Conservation (phyloP, 441 rosid genomes). For the Populus hybrid region DNA sequence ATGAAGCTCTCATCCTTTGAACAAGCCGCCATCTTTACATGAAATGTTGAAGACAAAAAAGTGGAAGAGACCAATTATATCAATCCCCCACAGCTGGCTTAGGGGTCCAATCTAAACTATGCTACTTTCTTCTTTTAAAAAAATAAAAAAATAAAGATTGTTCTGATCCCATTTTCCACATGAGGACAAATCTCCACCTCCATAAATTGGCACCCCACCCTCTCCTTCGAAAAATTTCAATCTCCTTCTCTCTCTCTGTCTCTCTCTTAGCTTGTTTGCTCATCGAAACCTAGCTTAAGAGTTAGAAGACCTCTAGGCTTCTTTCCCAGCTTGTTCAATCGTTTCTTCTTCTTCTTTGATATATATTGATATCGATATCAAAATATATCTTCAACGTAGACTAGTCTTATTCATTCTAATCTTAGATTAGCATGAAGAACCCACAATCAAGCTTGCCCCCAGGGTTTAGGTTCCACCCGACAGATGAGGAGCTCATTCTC, state of each 20-base stretch:
- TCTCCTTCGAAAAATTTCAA: slow-evolving; percentile 71
- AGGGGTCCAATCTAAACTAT: slow-evolving; percentile 14
- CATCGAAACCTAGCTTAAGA: neutral
- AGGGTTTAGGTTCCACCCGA: slow-evolving; percentile 93
- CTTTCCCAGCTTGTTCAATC: neutral
- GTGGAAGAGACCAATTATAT: slow-evolving; percentile 9
- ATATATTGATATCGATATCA: neutral
- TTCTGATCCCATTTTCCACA: slow-evolving; percentile 27
- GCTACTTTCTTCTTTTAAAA: slow-evolving; percentile 6
- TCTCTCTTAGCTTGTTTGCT: slow-evolving; percentile 3
- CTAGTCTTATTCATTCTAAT: neutral
- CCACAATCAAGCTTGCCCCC: slow-evolving; percentile 84
- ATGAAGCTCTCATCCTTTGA: slow-evolving; percentile 17
- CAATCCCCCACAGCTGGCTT: slow-evolving; percentile 33
- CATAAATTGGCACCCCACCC: slow-evolving; percentile 57
- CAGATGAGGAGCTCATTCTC: slow-evolving; percentile 89
- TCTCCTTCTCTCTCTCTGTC: slow-evolving; percentile 27
- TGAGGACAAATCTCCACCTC: slow-evolving; percentile 57
- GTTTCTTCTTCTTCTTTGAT: too few species aligned
- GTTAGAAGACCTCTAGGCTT: neutral
- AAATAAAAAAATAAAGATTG: slow-evolving; percentile 2
- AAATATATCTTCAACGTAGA: too few species aligned
- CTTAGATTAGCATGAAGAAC: slow-evolving; percentile 37
- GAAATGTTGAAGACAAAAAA: slow-evolving; percentile 4
- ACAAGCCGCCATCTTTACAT: slow-evolving; percentile 45